Evolutionary conservation across 129 eudicot species (phyloP), one percentile per base, ranked within the genome.

Genomic region (Helichrysum umbraculigerum): DNA sequence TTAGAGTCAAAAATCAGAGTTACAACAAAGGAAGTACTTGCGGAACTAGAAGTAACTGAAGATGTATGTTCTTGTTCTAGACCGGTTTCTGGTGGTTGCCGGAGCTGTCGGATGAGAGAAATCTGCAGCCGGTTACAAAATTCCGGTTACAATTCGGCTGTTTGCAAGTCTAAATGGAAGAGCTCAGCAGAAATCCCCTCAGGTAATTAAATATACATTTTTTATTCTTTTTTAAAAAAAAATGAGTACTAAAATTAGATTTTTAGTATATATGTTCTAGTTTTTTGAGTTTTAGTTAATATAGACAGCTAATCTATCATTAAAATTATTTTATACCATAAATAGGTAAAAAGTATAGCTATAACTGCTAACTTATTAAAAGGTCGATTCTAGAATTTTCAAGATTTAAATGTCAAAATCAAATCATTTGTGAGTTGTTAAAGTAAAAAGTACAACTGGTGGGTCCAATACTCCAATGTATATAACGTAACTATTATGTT

Each of bases 151-250:
- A 78, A 90, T 59, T 81, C 90, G 11, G 93, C 92, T 5, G 85
- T 93, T 81, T 88, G 96, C 92, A 93, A 90, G 68, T 90, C 96
- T 15, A 93, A 90, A 69, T 93, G 98, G 98, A 93, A 76, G 57
- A 88, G 83, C 74, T 88, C 89, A 21, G 76, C 81, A 1, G 90
- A 90, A 56, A 86, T 93, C 42, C 96, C 95, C 2, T 90, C 98
- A 79, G 98, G 98, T 91, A 81, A 14, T 34, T 75, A 15, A 21
- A 6, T 60, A 2, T 44, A 2, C 5, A 44, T 44, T 44, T 44
- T 52, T 1, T 32, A 35, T 37, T 29, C 10, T 30, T 21, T 4
- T 63, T n/a, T n/a, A n/a, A n/a, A 28, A 63, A 3, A 63, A 0
- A 30, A 63, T 30, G 7, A 6, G 16, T 15, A 63, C 9, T 35